These are phyloP conservation scores for Colletotrichum echinochloae DNA, from an alignment of 2,329 filamentous ascomycete species.

Conservation along the genomic window DNA sequence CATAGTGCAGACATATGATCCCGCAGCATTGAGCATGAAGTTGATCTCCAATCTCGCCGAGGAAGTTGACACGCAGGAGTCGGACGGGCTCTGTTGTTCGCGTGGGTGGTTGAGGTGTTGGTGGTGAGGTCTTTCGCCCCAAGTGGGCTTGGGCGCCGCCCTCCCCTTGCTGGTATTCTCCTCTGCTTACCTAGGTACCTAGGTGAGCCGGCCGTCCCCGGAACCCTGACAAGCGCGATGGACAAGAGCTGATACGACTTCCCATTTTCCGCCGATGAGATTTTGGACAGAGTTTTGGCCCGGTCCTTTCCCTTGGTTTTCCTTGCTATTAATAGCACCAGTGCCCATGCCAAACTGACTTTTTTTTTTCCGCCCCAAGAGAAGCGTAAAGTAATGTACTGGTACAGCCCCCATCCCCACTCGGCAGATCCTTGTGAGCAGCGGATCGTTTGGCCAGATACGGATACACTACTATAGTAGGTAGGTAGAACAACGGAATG, in stretches of 20 bases:
- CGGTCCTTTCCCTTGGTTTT: background rate
- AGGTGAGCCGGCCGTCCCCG: slow-evolving; percentile 28
- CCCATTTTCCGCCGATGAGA: slow-evolving; percentile 14
- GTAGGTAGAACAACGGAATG: background rate
- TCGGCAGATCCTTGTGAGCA: slow-evolving; percentile 5
- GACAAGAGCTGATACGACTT: slow-evolving; percentile 22
- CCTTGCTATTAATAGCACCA: slow-evolving; percentile 27
- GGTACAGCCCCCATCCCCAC: background rate
- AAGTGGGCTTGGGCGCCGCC: background rate
- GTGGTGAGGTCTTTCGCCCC: background rate
- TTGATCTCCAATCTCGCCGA: background rate
- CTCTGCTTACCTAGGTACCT: no score
- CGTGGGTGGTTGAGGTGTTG: slow-evolving; percentile 3
- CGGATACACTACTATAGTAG: background rate
- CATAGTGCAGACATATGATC: background rate
- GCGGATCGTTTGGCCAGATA: slow-evolving; percentile 8
- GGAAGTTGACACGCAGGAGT: slow-evolving; percentile 11
- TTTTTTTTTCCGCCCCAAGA: slow-evolving; percentile 11
- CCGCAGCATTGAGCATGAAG: slow-evolving; percentile 1
- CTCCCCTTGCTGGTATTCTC: background rate
- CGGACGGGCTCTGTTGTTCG: slow-evolving; percentile 2
- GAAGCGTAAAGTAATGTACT: slow-evolving; percentile 8
- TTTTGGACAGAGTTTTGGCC: slow-evolving; percentile 7
- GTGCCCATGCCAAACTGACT: slow-evolving; percentile 19
- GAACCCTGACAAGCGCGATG: slow-evolving; percentile 15